phyloP scores from a whole-genome alignment of 2,329 filamentous ascomycete species.

The Aspergillus jensenii region DNA sequence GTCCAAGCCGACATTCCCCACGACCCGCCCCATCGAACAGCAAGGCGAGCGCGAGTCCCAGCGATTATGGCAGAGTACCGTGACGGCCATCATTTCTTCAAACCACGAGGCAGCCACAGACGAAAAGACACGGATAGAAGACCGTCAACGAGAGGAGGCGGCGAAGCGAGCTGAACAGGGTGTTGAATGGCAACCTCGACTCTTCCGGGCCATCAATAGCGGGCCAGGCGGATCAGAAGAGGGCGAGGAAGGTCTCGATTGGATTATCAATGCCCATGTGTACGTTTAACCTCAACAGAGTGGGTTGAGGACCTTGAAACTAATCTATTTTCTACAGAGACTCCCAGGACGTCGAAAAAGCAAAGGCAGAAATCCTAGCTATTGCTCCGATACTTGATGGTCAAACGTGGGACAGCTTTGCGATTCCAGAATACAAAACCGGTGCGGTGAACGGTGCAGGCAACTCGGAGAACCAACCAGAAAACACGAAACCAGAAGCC shows the following conservation, averaged over 20 bases:
- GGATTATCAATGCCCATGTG: conserved; percentile 89
- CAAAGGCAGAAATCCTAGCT: conserved; percentile 77
- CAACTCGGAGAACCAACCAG: not conserved
- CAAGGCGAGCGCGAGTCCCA: conserved; percentile 91
- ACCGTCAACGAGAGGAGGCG: conserved; percentile 85
- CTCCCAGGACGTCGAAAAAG: conserved; percentile 63
- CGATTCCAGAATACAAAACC: conserved; percentile 53
- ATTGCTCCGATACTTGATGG: conserved; percentile 84
- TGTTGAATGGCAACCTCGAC: conserved; percentile 80
- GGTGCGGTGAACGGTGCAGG: conserved; percentile 6
- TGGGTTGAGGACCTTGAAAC: not conserved
- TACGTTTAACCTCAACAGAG: conserved; percentile 44
- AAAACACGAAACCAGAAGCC: conserved; percentile 1
- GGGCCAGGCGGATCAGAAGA: conserved; percentile 71
- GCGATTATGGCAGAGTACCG: conserved; percentile 78
- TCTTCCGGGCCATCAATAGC: conserved; percentile 75
- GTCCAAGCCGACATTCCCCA: conserved; percentile 73
- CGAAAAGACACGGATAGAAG: conserved; percentile 95
- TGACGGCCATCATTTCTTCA: conserved; percentile 74
- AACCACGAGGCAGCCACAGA: conserved; percentile 90
- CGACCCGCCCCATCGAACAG: conserved; percentile 74
- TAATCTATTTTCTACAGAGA: conserved; percentile 49
- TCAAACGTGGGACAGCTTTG: conserved; percentile 60
- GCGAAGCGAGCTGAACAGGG: conserved; percentile 74
- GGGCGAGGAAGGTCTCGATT: conserved; percentile 87